Base-by-base conservation (phyloP, 1,284 basidiomycete species). In the Apiotrichum gracile region DNA sequence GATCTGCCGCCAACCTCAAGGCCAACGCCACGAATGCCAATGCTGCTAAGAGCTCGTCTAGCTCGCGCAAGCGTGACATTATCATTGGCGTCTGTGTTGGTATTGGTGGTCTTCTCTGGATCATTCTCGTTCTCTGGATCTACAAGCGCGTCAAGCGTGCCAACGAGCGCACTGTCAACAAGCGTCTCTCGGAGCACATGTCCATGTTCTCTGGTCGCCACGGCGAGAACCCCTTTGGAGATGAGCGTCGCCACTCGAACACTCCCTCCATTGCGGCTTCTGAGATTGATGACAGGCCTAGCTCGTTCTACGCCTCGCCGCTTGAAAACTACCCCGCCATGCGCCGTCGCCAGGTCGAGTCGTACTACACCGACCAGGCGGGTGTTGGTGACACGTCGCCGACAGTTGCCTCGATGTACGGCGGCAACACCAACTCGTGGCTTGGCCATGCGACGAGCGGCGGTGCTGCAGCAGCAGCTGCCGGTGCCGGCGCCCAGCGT, bases 21-120 rank as follows among this genome's bases (percentile, higher is more conserved):
- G 22, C 47, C 14, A 34, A 43, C 26, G 2, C 37, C 17, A 12
- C 26, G 16, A 33, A 51, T 9, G 25, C 19, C 14, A 49, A 16
- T n/a, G 40, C 47, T 2, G 19, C 5, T 5, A 24, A 29, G 22
- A 48, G 46, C n/a, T 52, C 45, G 44, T 66, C 58, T 17, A 62
- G 65, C 47, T 66, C 58, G 19, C 62, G 65, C 21, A 71, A 66
- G 50, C 43, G 68, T 47, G 68, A 74, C 58, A 72, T 73, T 54
- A 75, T 75, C 52, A 76, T 76, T 48, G 75, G 74, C 26, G 73
- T 76, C 14, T 75, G 73, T 42, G 75, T 77, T 24, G 66, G 65
- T 40, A 54, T 76, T 21, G 75, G 74, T 27, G 72, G 72, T 37
- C 34, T 67, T 12, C 60, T 76, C 16, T 77, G 74, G 75, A 56